phyloP scores from a whole-genome alignment of 1,139 yeast genomes.

The Blastobotrys arbuscula region DNA sequence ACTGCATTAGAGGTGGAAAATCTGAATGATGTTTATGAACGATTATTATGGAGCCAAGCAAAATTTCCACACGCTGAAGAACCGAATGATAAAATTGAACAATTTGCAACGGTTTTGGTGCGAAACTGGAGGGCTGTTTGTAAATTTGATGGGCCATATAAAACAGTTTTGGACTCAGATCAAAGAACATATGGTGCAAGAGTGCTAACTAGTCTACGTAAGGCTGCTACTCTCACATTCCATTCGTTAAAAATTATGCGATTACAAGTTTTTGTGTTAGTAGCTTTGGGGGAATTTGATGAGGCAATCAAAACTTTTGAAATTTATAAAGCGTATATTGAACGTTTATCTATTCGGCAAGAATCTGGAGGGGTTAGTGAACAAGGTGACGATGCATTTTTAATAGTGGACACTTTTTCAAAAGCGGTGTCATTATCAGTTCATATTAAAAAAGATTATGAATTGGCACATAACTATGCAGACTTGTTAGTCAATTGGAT shows the following conservation, averaged over 20 bases:
- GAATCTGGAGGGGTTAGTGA: conserved; percentile 23
- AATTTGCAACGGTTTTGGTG: conserved; percentile 32
- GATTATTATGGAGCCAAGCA: conserved; percentile 24
- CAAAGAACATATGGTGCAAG: conserved; percentile 19
- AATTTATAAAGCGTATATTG: conserved; percentile 40
- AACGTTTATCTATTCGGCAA: conserved; percentile 33
- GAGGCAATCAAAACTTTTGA: conserved; percentile 41
- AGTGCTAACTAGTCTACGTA: conserved; percentile 29
- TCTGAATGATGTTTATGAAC: conserved; percentile 17
- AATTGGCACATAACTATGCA: conserved; percentile 25
- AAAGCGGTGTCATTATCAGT: conserved; percentile 21
- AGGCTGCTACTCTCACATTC: conserved; percentile 42
- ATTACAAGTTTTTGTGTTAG: conserved; percentile 32
- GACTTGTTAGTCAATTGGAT: conserved; percentile 26
- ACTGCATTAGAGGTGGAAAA: conserved; percentile 13
- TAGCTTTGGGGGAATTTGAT: conserved; percentile 28
- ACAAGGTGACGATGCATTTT: conserved; percentile 26
- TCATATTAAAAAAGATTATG: conserved; percentile 20
- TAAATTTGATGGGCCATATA: conserved; percentile 20
- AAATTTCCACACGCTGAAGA: conserved; percentile 44
- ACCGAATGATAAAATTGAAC: conserved; percentile 32
- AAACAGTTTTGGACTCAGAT: conserved; percentile 19
- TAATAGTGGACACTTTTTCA: conserved; percentile 27
- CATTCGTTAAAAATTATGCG: conserved; percentile 44
- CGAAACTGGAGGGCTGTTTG: conserved; percentile 27